These are phyloP conservation scores for Malassezia obtusa DNA, from an alignment of 1,284 basidiomycete species.

Conservation along the genomic window DNA sequence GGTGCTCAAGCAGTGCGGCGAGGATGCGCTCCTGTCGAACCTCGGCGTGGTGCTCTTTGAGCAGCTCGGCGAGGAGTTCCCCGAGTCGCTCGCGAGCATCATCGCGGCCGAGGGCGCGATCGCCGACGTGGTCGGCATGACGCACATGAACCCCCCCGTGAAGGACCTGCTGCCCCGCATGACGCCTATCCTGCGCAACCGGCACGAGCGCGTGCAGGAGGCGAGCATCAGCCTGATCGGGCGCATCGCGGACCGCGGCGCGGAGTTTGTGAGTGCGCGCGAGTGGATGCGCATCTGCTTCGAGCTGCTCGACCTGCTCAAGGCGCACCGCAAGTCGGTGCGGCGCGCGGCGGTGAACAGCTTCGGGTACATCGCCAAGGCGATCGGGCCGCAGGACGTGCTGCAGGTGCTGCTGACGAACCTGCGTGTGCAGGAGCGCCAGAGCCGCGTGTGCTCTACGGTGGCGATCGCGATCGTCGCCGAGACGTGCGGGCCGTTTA, in stretches of 20 bases:
- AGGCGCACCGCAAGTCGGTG: slow-evolving; percentile 98
- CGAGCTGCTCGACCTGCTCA: slow-evolving; percentile 89
- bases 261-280: slow-evolving; percentile 92
- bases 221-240: slow-evolving; percentile 99
- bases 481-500: slow-evolving; percentile 96
- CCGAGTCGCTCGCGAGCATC: slow-evolving; percentile 89
- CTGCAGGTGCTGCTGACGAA: slow-evolving; percentile 92
- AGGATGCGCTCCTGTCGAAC: slow-evolving; percentile 89
- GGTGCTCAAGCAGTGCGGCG: slow-evolving; percentile 96
- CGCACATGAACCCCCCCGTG: slow-evolving; percentile 98
- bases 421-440: slow-evolving; percentile 93
- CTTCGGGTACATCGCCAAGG: slow-evolving; percentile 98
- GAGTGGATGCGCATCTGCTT: slow-evolving; percentile 99
- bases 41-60: slow-evolving; percentile 94
- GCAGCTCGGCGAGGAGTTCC: slow-evolving; percentile 98
- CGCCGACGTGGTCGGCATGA: slow-evolving; percentile 99
- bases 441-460: slow-evolving; percentile 95
- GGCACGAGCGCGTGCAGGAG: slow-evolving; percentile 99
- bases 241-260: slow-evolving; percentile 96
- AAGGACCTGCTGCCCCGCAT: slow-evolving; percentile 96
- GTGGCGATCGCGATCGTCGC: slow-evolving; percentile 76
- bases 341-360: slow-evolving; percentile 97
- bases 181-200: slow-evolving; percentile 96
- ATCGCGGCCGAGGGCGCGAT: slow-evolving; percentile 97
- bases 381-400: slow-evolving; percentile 96